Evolutionary conservation across 192 early-diverging fungal genomes (phyloP), one percentile per base, ranked within the genome.

Genomic region (Chytriomyces sp.): DNA sequence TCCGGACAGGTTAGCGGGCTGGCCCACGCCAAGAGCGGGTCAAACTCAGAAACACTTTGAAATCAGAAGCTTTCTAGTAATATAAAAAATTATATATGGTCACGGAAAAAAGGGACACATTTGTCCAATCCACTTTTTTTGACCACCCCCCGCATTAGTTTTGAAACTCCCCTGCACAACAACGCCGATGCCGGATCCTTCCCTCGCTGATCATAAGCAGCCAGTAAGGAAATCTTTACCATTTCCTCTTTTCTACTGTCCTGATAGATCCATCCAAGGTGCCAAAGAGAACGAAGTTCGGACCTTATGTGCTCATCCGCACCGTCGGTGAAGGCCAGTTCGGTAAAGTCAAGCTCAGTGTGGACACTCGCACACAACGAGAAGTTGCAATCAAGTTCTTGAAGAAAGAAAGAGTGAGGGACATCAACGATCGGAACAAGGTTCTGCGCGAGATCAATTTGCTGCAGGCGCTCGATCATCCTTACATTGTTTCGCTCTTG

Each of bases 381-480:
- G 22, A 90, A 87, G 93, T 95, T 32, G 93, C 93, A 22, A 92
- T 95, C 56, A 96, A 96, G 75, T 81, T 96, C 25, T 93, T 96
- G 75, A 87, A 91, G 72, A 92, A 93, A 64, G 90, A 95, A 64
- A 88, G 84, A 55, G 49, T 77, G n/a, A 38, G 39, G 19, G 66
- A 37, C 17, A 28, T 33, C n/a, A 44, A 17, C n/a, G 37, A 57
- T n/a, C 25, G 76, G 53, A 25, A 52, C 10, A 77, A 78, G 58
- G 17, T 77, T 17, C 34, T 58, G 32, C 63, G 76, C 7, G 76
- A 77, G 44, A 77, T 77, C 17, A 31, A 31, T 25, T 73, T 77
- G 32, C 65, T 77, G 19, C 71, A 75, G 87, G 93, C 77, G 44
- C 44, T 49, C 22, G 44, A 49, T 22, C 94, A 97, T 67, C 89